phyloP scores from a whole-genome alignment of 2,329 filamentous ascomycete genomes.

The Ophiostoma novo-ulmi region DNA sequence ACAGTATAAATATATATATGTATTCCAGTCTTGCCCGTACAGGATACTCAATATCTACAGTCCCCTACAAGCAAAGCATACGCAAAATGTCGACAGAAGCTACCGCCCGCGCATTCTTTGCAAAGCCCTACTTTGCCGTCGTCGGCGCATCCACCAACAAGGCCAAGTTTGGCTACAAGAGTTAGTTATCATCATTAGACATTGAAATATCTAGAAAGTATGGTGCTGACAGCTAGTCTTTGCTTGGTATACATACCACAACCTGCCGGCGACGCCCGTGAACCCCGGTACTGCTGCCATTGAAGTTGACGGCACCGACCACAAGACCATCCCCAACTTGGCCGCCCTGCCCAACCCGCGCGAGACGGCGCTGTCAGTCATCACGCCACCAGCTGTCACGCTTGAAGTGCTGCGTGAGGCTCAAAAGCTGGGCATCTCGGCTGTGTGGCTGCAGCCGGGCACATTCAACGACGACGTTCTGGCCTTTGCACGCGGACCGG shows the following conservation, averaged over 20 bases:
- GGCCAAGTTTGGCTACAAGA: constrained; percentile 82
- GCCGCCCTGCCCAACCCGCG: constrained; percentile 59
- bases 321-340: constrained; percentile 62
- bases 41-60: background rate
- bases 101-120: constrained; percentile 73
- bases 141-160: constrained; percentile 83
- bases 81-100: constrained; percentile 53
- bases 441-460: constrained; percentile 88
- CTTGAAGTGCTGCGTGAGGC: constrained; percentile 71
- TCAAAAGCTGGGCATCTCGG: constrained; percentile 62
- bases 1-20: background rate
- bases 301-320: constrained; percentile 50
- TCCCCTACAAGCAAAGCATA: background rate
- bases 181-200: constrained; percentile 43
- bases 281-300: constrained; percentile 69
- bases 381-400: constrained; percentile 79
- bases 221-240: constrained; percentile 57
- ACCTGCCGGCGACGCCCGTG: constrained; percentile 72
- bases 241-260: constrained; percentile 76
- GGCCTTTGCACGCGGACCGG: constrained; percentile 53
- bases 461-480: constrained; percentile 75
- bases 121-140: constrained; percentile 74
- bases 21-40: background rate
- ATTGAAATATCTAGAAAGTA: background rate
- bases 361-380: constrained; percentile 73